phyloP scores from a whole-genome alignment of 2,329 filamentous ascomycete genomes.

The Fusarium denticulatum region DNA sequence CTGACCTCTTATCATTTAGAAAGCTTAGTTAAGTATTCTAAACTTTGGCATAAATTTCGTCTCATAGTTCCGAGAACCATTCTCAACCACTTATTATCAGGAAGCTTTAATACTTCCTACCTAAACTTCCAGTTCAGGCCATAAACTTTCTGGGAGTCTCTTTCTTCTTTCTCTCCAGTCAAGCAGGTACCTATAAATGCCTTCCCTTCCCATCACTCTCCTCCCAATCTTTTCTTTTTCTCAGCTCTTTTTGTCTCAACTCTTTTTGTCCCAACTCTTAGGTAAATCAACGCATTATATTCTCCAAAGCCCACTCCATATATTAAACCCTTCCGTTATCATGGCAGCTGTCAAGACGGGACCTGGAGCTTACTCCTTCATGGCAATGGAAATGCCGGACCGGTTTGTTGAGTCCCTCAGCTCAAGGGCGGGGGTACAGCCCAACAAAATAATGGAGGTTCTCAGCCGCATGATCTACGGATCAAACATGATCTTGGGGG shows the following conservation, averaged over 20 bases:
- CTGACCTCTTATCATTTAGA: not conserved
- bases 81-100: not conserved
- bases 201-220: not conserved
- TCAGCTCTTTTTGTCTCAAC: not conserved
- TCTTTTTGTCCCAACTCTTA: not conserved
- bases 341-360: not conserved
- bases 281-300: not conserved
- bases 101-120: not conserved
- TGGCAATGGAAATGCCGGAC: too few species aligned
- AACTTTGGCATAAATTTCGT: not conserved
- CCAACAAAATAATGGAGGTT: not conserved
- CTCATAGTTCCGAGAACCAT: not conserved
- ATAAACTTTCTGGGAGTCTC: not conserved
- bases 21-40: not conserved
- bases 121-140: not conserved
- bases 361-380: too few species aligned
- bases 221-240: not conserved
- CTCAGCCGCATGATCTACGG: constrained; percentile 3
- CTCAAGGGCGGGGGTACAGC: not conserved
- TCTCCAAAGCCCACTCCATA: not conserved
- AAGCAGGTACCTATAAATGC: not conserved
- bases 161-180: not conserved
- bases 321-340: not conserved
- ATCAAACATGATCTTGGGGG: constrained; percentile 14
- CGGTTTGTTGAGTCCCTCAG: not conserved